These are phyloP conservation scores for Alternaria arborescens DNA, from an alignment of 2,329 filamentous ascomycete genomes.

Conservation along the genomic window DNA sequence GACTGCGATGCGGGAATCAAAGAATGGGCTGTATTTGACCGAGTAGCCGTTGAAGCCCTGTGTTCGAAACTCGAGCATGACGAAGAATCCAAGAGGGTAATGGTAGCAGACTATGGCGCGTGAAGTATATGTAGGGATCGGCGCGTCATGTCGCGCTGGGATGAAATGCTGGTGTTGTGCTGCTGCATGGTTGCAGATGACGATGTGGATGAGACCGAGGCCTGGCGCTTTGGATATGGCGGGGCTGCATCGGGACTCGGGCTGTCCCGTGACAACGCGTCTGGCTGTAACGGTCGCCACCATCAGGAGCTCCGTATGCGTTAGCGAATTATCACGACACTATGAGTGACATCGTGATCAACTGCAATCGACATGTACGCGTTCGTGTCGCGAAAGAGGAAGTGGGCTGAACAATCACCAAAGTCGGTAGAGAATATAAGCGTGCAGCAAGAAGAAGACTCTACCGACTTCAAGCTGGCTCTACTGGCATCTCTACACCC, in stretches of 20 bases:
- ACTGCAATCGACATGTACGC: constrained; percentile 43
- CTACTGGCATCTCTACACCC: constrained; percentile 81
- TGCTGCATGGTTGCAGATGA: constrained; percentile 30
- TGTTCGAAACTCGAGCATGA: constrained; percentile 93
- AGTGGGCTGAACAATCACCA: constrained; percentile 27
- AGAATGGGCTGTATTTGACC: constrained; percentile 98
- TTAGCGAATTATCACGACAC: background rate
- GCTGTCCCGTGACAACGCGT: constrained; percentile 30
- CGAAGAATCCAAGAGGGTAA: constrained; percentile 22
- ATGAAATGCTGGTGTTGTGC: constrained; percentile 23
- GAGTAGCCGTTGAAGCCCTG: constrained; percentile 95
- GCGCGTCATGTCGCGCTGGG: constrained; percentile 29
- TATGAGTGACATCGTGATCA: background rate
- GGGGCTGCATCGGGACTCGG: constrained; percentile 33
- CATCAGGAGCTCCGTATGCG: background rate
- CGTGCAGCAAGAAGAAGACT: constrained; percentile 63
- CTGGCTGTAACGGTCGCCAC: background rate
- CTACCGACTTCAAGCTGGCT: constrained; percentile 89
- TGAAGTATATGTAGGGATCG: constrained; percentile 7
- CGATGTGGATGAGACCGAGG: constrained; percentile 33
- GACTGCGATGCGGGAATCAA: constrained; percentile 92
- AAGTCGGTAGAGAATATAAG: background rate
- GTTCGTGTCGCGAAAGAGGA: constrained; percentile 51
- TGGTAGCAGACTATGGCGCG: constrained; percentile 20
- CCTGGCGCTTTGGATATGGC: constrained; percentile 17